Conservation (phyloP, 2,329 filamentous ascomycete species). For the Dactylonectria macrodidyma region DNA sequence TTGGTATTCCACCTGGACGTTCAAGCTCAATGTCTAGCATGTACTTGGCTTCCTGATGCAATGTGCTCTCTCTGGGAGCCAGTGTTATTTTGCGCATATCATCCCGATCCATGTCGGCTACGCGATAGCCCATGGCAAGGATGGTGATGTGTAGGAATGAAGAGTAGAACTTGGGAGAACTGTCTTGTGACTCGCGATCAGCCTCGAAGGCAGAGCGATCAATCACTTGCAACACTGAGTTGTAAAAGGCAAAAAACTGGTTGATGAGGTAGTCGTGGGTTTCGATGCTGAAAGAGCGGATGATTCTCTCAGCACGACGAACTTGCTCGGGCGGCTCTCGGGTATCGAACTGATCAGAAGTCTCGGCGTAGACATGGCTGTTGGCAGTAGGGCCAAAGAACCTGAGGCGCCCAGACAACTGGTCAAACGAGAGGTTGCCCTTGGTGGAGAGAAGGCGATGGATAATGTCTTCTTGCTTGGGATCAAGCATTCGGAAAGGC, state of each 20-base stretch:
- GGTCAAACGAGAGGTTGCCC: slow-evolving; percentile 66
- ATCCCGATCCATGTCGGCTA: slow-evolving; percentile 62
- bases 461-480: slow-evolving; percentile 63
- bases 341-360: slow-evolving; percentile 52
- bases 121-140: slow-evolving; percentile 67
- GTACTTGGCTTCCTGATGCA: slow-evolving; percentile 68
- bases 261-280: slow-evolving; percentile 68
- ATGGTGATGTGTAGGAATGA: slow-evolving; percentile 67
- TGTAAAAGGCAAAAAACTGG: slow-evolving; percentile 67
- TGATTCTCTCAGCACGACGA: slow-evolving; percentile 62
- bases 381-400: slow-evolving; percentile 70
- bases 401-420: slow-evolving; percentile 63
- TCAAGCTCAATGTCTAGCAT: slow-evolving; percentile 69
- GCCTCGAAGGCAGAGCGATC: slow-evolving; percentile 65
- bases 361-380: slow-evolving; percentile 64
- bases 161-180: slow-evolving; percentile 64
- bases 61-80: slow-evolving; percentile 63
- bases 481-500: slow-evolving; percentile 54
- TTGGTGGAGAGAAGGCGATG: slow-evolving; percentile 64
- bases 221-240: slow-evolving; percentile 63
- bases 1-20: slow-evolving; percentile 65
- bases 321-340: slow-evolving; percentile 62
- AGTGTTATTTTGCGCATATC: slow-evolving; percentile 65
- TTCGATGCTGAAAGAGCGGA: slow-evolving; percentile 59
- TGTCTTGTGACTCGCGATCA: slow-evolving; percentile 58